Percentiles rank a stretch among this genome's conserved stretches.
Conservation (phyloP, 306 rosid genomes). For the Dryas alaskensis region DNA sequence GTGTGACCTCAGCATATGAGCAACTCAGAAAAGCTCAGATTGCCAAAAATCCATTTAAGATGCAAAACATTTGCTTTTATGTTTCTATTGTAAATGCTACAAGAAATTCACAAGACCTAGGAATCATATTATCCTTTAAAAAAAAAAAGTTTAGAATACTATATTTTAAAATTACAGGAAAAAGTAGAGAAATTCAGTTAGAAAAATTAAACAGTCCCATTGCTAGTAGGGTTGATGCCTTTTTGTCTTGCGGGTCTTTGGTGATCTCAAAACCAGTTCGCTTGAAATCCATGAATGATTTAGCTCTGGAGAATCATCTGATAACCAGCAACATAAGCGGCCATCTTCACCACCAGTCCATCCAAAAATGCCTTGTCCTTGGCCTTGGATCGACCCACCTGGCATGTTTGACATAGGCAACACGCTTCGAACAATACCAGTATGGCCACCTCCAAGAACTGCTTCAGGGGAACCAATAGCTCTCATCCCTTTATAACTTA, state of each 20-base stretch:
- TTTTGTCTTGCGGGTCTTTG: slow-evolving; percentile 48
- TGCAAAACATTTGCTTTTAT: no score
- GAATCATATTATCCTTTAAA: no score
- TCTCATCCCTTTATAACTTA: slow-evolving; percentile 38
- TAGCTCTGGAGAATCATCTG: slow-evolving; percentile 49
- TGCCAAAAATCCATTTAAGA: no score
- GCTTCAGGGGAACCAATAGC: slow-evolving; percentile 75
- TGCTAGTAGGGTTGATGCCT: slow-evolving; percentile 72
- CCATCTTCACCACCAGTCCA: slow-evolving; percentile 99
- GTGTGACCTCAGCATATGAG: no score
- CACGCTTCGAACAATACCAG: slow-evolving; percentile 58
- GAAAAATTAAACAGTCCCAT: not conserved
- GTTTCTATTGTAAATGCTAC: no score
- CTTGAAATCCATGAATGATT: slow-evolving; percentile 79
- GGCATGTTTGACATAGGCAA: slow-evolving; percentile 54
- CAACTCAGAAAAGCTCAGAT: no score
- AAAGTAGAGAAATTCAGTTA: no score
- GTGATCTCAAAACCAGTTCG: slow-evolving; percentile 48
- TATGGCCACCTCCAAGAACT: slow-evolving; percentile 84
- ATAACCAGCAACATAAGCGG: slow-evolving; percentile 79
- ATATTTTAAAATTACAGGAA: no score
- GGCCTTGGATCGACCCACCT: slow-evolving; percentile 35
- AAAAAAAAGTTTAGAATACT: no score
- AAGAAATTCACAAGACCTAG: no score
- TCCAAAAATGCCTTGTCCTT: slow-evolving; percentile 64